Conservation (phyloP, 2,329 filamentous ascomycete species). For the Xylariaceae sp. region DNA sequence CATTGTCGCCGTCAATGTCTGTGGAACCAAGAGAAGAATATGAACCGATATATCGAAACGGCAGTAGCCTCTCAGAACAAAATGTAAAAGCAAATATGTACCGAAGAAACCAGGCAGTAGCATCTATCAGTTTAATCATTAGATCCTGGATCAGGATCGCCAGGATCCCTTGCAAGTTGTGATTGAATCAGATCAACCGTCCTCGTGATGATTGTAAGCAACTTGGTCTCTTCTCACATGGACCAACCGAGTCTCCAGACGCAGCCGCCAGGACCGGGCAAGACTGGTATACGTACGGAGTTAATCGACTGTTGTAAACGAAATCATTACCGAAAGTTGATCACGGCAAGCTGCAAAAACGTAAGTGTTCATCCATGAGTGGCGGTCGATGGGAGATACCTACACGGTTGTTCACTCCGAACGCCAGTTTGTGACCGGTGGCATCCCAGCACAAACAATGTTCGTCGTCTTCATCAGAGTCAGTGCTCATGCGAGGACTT, state of each 20-base stretch:
- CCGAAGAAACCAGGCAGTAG: not conserved
- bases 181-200: constrained; percentile 1
- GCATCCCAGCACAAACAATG: constrained; percentile 60
- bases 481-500: constrained; percentile 49
- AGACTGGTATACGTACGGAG: not conserved
- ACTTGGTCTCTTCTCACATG: not conserved
- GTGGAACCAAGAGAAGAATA: not conserved
- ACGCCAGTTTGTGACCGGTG: constrained; percentile 56
- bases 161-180: not conserved
- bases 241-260: not conserved
- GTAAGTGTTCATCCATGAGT: constrained; percentile 16
- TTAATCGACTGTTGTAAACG: not conserved
- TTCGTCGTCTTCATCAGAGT: constrained; percentile 54
- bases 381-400: constrained; percentile 29
- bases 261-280: not conserved
- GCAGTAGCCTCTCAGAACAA: not conserved
- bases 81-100: not conserved
- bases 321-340: constrained; percentile 42
- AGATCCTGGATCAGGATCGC: not conserved
- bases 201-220: not conserved
- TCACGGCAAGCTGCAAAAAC: constrained; percentile 42
- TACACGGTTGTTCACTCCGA: constrained; percentile 58
- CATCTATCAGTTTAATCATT: not conserved
- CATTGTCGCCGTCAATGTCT: not conserved
- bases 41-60: not conserved